Evolutionary conservation across 306 rosid species (phyloP), one percentile per base, ranked within the genome.

Genomic region (Quercus agrifolia): DNA sequence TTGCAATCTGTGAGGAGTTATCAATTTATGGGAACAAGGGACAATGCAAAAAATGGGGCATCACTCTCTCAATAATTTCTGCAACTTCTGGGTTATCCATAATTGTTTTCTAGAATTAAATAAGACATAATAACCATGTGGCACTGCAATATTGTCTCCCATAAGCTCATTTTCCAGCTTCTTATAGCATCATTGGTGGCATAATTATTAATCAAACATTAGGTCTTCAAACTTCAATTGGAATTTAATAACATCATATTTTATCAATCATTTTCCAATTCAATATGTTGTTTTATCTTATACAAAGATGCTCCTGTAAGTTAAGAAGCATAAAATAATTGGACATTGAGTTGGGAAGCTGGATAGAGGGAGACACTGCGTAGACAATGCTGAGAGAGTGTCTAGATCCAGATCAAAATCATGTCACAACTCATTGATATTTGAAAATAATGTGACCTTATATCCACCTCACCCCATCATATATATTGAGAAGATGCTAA

Each of bases 81-180:
- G 33, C 33, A 59, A 59, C 33, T 59, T 59, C 2, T 12, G 68
- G 14, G 13, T 14, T 27, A 27, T 62, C n/a, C 7, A 5, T 27
- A 27, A 27, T 62, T 62, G 38, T 14, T 23, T 62, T 62, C 68
- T 62, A 5, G 5, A 27, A 28, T 12, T 17, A 28, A 28, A 30
- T 30, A 6, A 30, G 12, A 30, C 5, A 64, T 8, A 33, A 33
- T 33, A 68, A 9, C 27, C 38, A 68, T 19, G 72, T 68, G 72
- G 72, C 72, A 35, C 52, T n/a, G 27, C 5, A 49, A 68, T 68
- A 15, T 68, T 68, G 72, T 68, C 54, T 68, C 72, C 72, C 52
- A 35, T 1, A 68, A 68, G 25, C 54, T 68, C 28, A 35, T 68
- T 35, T 19, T 4, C 41, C 49, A 35, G 18, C n/a, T 64, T 31